Evolutionary conservation across 169 alveolate genomes (phyloP), one percentile per base, ranked within the genome.

Genomic region (Theileria parva): DNA sequence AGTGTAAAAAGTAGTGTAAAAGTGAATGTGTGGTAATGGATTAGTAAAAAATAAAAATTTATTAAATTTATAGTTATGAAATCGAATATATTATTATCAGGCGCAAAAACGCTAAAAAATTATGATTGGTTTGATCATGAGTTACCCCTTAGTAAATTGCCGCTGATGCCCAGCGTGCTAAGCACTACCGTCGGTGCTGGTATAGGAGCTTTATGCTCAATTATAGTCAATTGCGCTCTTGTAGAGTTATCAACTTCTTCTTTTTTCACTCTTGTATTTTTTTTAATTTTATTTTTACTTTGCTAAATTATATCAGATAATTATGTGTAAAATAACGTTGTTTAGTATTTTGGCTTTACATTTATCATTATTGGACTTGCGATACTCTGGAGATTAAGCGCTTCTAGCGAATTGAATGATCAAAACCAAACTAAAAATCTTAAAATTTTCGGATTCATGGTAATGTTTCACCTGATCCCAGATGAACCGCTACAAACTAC

Each of bases 181-280:
- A 86, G 95, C 80, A 87, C 96, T 21, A 34, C 89, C n/a, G 85
- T 89, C 59, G 98, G 98, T 9, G 89, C 93, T 66, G 75, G 90
- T 23, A 71, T 96, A 2, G 98, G 98, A 13, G 83, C 95, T 34
- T 79, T 91, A 51, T 91, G 96, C 53, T 94, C 97, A n/a, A 84
- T 95, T 25, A 88, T 96, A 17, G 98, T 96, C 32, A 95, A 96
- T 74, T 93, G 97, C 71, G 94, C 98, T 3, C 85, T 96, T 44
- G 97, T 95, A 12, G 99, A 96, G 80, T 92, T 96, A n/a, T 92
- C 97, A 9, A 74, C 94, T 63, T 93, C 96, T 25, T 91, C 95
- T 6, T 95, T 95, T 86, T 96, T 96, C 85, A 88, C 99, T 17
- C 77, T 92, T 86, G 96, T 93, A 77, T 55, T 87, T 77, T 79